Percentiles rank a stretch among this genome's conserved stretches.
Evolutionary conservation across 805 yeast genomes (phyloP).

Genomic region (Nakazawaea siamensis): DNA sequence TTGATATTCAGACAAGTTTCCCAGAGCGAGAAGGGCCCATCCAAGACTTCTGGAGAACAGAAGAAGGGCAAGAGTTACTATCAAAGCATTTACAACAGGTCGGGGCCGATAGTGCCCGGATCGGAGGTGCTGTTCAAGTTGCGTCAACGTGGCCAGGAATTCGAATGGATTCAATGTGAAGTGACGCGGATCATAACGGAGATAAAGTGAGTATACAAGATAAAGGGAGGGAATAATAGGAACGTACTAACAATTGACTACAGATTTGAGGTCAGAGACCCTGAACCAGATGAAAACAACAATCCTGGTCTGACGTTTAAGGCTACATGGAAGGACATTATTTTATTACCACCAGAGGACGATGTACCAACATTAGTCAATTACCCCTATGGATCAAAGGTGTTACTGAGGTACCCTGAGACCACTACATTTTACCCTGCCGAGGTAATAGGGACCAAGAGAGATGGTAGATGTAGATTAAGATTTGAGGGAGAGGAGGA

Average conservation of each 20-base stretch:
- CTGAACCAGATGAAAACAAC: constrained; percentile 92
- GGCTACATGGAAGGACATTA: constrained; percentile 73
- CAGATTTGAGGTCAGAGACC: constrained; percentile 87
- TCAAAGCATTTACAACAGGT: constrained; percentile 51
- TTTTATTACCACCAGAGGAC: constrained; percentile 55
- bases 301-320: constrained; percentile 82
- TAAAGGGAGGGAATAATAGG: constrained; percentile 16
- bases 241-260: constrained; percentile 76
- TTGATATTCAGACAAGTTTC: constrained; percentile 28
- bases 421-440: constrained; percentile 97
- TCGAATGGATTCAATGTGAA: constrained; percentile 95
- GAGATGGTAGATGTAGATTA: constrained; percentile 71
- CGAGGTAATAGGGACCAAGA: constrained; percentile 68
- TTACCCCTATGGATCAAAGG: constrained; percentile 72
- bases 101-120: constrained; percentile 51
- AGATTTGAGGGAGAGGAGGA: constrained; percentile 97
- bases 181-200: constrained; percentile 72
- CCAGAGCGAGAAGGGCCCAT: constrained; percentile 7
- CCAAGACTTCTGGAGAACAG: constrained; percentile 8
- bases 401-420: constrained; percentile 92
- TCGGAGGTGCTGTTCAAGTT: constrained; percentile 86
- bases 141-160: constrained; percentile 58
- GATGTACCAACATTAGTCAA: constrained; percentile 33
- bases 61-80: constrained; percentile 19
- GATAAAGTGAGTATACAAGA: constrained; percentile 33